Base-by-base conservation (phyloP, 169 alveolate species). In the Perkinsus olseni region DNA sequence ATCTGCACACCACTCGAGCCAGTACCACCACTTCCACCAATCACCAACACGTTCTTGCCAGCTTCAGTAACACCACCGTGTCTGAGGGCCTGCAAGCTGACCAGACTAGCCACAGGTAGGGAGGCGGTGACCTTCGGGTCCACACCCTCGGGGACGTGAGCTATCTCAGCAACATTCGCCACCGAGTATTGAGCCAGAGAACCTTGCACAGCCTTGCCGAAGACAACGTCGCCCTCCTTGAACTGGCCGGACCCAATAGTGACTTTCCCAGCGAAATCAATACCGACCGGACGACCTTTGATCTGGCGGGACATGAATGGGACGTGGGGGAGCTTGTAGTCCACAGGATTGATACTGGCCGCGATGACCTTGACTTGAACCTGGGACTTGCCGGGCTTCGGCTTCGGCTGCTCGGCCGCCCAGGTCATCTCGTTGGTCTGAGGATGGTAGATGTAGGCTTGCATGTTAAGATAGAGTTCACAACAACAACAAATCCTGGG, bases 301-400 rank as follows among this genome's bases (percentile, higher is more conserved):
- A 45, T 45, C 17, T 45, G 62, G 62, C 62, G 62, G 24, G 62
- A 45, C 6, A 17, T 17, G 17, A 45, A 45, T 10, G 62, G 62
- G 6, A 45, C 62, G 62, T 45, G 62, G 62, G 62, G 39, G 50
- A 90, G n/a, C 92, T 90, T 90, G 92, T 90, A 90, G 45, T 90
- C 92, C 34, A 90, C 92, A 8, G 92, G 92, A 20, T 90, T 90
- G 48, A 90, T 36, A 13, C 50, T 38, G 17, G 38, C 34, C 40
- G 92, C 92, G 24, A 17, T n/a, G 34, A 90, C 92, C 6, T 38
- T 36, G 31, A 90, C 92, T 45, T 45, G 62, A 45, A 45, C 62
- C 17, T 45, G 62, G 17, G 62, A 45, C 17, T 45, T 45, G 62
- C 62, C 62, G 62, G 62, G 62, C 62, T 45, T 45, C 24, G 62